A percentile compares a stretch with the other conserved stretches of the same genome.
Conservation (phyloP, 2,329 filamentous ascomycete species). For the Epichloe brachyelytri region DNA sequence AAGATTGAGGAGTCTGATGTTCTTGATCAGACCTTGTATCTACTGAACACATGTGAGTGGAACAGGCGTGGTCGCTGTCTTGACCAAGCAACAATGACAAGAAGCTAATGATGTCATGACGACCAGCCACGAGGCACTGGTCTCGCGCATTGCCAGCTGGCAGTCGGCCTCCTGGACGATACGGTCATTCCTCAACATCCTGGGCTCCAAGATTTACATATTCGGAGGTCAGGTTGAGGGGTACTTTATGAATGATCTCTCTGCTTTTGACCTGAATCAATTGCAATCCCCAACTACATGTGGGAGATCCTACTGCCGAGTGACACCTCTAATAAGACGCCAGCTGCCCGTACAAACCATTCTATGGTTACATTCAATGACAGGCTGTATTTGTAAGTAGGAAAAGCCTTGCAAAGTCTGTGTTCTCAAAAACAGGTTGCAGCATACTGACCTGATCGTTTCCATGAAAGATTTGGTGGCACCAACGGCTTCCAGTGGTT, state of each 20-base stretch:
- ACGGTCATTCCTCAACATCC: conserved; percentile 94
- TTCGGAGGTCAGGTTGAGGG: conserved; percentile 97
- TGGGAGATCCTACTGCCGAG: conserved; percentile 85
- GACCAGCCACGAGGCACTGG: conserved; percentile 87
- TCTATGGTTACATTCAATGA: conserved; percentile 85
- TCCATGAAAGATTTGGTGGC: conserved; percentile 64
- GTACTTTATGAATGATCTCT: conserved; percentile 93
- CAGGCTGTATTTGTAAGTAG: conserved; percentile 75
- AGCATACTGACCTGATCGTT: conserved; percentile 2
- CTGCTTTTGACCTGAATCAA: conserved; percentile 91
- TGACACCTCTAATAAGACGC: conserved; percentile 42
- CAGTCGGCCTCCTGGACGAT: conserved; percentile 74
- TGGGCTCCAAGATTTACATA: conserved; percentile 93
- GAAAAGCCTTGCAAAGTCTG: too few relatives aligned
- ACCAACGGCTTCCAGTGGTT: conserved; percentile 97
- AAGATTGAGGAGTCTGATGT: conserved; percentile 89
- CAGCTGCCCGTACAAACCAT: conserved; percentile 89
- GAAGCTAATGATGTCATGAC: conserved; percentile 9
- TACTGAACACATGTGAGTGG: conserved; percentile 87
- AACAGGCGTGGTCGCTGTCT: neutral
- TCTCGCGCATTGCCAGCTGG: conserved; percentile 84
- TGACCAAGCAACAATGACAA: neutral
- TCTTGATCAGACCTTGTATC: conserved; percentile 87
- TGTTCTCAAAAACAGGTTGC: neutral
- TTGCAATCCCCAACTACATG: conserved; percentile 78